Conservation (phyloP, 2,329 filamentous ascomycete genomes). For the Nemania sp. region DNA sequence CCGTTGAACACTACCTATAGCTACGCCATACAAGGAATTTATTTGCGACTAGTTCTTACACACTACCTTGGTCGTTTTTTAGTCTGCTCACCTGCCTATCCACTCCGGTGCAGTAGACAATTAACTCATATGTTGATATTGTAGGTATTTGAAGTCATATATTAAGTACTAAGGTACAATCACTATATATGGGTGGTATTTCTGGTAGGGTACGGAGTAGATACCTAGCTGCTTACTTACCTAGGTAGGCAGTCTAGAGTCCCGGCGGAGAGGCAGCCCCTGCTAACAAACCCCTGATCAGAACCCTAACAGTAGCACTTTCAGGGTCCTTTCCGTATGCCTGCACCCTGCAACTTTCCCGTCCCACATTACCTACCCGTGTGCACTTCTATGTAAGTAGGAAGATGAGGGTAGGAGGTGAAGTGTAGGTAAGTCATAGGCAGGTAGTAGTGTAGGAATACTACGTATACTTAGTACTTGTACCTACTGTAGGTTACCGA, state of each 20-base stretch:
- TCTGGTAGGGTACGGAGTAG: neutral
- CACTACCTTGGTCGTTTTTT: neutral
- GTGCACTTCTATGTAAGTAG: neutral
- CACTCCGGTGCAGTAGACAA: neutral
- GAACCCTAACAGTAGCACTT: constrained; percentile 27
- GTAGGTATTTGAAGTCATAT: neutral
- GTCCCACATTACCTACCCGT: constrained; percentile 8
- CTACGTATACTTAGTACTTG: too few species aligned
- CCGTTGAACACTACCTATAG: neutral
- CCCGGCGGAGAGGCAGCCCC: constrained; percentile 33
- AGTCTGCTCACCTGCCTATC: neutral
- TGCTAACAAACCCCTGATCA: constrained; percentile 29
- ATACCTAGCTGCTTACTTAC: neutral
- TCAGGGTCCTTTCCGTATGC: constrained; percentile 36
- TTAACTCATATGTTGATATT: neutral
- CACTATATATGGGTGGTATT: neutral
- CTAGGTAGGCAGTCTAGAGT: neutral
- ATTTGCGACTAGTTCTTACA: neutral
- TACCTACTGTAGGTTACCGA: neutral
- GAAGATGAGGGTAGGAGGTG: too few species aligned
- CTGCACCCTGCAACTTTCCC: constrained; percentile 18
- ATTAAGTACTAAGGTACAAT: too few species aligned
- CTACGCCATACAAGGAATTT: neutral
- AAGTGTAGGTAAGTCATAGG: too few species aligned
- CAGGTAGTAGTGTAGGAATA: too few species aligned